Percentiles rank a stretch among this genome's conserved stretches.
Conservation (phyloP, 257 asterid genomes). For the Solanum pennellii region DNA sequence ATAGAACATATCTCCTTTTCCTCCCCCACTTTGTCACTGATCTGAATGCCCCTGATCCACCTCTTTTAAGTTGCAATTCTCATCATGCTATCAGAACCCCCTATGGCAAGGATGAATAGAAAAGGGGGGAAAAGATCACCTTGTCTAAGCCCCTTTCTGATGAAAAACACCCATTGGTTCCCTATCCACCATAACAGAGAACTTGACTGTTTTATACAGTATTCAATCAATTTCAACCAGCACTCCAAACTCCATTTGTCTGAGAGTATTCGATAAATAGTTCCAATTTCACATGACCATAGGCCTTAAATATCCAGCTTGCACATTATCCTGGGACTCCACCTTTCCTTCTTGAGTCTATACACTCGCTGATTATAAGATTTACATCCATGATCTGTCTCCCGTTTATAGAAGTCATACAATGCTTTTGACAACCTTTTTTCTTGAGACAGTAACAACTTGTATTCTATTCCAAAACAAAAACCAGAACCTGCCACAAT, state of each 20-base stretch:
- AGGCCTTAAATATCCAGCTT: not conserved
- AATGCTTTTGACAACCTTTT: not conserved
- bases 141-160: not conserved
- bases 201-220: not conserved
- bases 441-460: no score
- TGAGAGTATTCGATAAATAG: not conserved
- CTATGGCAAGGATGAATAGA: not conserved
- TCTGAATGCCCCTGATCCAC: not conserved
- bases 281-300: not conserved
- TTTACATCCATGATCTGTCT: not conserved
- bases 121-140: not conserved
- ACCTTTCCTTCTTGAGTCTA: not conserved
- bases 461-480: no score
- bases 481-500: no score
- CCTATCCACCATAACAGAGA: not conserved
- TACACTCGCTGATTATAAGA: not conserved
- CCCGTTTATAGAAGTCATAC: not conserved
- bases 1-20: not conserved
- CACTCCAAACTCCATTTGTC: not conserved
- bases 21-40: not conserved
- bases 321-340: not conserved
- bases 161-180: not conserved
- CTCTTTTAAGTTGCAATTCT: not conserved
- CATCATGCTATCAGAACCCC: not conserved
- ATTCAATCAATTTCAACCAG: not conserved